Evolutionary conservation across 345 rosid genomes (phyloP).

Genomic region (Rhodamnia rubescens): DNA sequence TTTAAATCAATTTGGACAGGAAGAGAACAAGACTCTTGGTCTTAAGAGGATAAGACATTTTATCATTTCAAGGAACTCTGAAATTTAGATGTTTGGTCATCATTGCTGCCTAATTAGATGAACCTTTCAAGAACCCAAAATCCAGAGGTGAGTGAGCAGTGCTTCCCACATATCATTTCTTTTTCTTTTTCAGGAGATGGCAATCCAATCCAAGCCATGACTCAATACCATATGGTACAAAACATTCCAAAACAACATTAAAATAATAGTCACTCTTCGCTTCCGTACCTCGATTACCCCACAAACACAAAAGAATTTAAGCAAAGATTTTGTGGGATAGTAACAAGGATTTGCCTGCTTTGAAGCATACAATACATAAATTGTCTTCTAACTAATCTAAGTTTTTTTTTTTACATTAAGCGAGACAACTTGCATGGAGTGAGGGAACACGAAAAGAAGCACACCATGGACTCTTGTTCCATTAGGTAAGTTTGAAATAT

Average conservation of each 20-base stretch:
- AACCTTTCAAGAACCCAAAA: neutral
- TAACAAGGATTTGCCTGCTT: neutral
- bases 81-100: conserved; percentile 37
- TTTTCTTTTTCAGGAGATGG: neutral
- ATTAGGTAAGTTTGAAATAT: neutral
- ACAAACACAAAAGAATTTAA: neutral
- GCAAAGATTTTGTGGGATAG: neutral
- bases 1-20: neutral
- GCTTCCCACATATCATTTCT: neutral
- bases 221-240: neutral
- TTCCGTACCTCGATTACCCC: neutral
- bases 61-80: conserved; percentile 56
- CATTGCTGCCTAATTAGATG: neutral
- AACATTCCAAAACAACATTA: neutral
- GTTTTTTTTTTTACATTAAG: neutral
- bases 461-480: neutral
- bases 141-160: neutral
- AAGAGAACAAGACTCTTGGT: conserved; percentile 12
- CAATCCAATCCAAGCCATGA: neutral
- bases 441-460: neutral
- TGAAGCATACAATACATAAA: neutral
- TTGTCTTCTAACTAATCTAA: neutral
- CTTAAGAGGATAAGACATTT: conserved; percentile 20
- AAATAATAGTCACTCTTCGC: neutral
- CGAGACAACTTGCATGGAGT: neutral